Percentiles rank a stretch among this genome's conserved stretches.
Evolutionary conservation across 2,329 filamentous ascomycete genomes (phyloP).

Genomic region (Venturia pyrina): DNA sequence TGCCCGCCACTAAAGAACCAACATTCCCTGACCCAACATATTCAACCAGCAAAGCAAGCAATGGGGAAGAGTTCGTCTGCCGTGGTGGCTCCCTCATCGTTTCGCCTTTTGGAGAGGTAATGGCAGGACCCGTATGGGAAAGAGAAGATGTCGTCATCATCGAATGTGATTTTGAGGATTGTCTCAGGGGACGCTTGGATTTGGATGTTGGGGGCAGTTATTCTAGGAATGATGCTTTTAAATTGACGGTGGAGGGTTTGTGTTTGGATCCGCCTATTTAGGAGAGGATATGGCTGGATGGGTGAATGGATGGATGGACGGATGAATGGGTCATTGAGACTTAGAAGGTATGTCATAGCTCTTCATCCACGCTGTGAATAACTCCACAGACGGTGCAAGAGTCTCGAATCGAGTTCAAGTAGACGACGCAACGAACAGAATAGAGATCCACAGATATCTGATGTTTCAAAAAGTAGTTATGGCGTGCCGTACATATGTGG

Average conservation of each 20-base stretch:
- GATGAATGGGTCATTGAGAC: no score
- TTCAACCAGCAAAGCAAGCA: not conserved
- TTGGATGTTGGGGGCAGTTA: constrained; percentile 80
- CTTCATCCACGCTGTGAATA: no score
- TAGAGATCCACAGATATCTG: no score
- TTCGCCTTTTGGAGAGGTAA: constrained; percentile 65
- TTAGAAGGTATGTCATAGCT: no score
- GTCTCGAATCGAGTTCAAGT: no score
- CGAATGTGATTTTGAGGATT: constrained; percentile 82
- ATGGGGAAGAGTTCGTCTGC: constrained; percentile 46
- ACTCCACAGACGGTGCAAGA: no score
- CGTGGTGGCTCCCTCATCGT: constrained; percentile 78
- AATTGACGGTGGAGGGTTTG: constrained; percentile 48
- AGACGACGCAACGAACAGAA: no score
- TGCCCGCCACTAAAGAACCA: constrained; percentile 6
- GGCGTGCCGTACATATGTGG: no score
- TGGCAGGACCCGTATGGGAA: constrained; percentile 78
- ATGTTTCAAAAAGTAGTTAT: no score
- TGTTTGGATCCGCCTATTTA: constrained; percentile 44
- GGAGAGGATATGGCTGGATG: no score
- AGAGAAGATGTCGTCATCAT: constrained; percentile 56
- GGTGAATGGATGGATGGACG: no score
- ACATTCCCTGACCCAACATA: not conserved
- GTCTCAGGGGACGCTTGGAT: constrained; percentile 69
- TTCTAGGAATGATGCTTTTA: constrained; percentile 60